Evolutionary conservation across 192 early-diverging fungal species (phyloP), one percentile per base, ranked within the genome.

Genomic region (Physocladia obscura): DNA sequence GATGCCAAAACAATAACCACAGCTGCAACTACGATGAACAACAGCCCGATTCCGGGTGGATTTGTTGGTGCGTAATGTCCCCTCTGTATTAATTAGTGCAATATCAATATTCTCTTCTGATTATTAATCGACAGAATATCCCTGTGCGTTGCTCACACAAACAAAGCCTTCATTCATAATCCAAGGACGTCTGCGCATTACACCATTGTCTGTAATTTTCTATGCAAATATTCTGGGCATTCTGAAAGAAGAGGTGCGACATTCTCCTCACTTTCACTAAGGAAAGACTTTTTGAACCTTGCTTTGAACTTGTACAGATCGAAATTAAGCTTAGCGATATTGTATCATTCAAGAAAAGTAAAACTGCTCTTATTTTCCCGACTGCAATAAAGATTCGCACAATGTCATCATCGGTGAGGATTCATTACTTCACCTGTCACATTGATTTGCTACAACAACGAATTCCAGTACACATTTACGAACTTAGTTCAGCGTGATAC

Each of bases 221-320:
- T 64, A 64, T 38, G 62, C 62, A n/a, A 64, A 64, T 32, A 64
- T 64, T 21, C 49, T 64, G 8, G 48, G 62, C 6, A 64, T 64
- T 32, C 29, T 64, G 47, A 64, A 49, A 30, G 62, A 64, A 31
- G 62, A 64, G 49, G 62, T 64, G 36, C 21, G 15, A 26, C 8
- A 6, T 26, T 13, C 15, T 21, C 1, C 34, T 26, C 13, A 26
- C 34, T 36, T 2, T 1, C 57, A 34, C 6, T 17, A 26, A 54
- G 13, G 24, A 15, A 22, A 15, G 19, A 44, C 5, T 35, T 29
- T 35, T 17, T 35, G 26, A 4, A 35, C 31, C 5, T 13, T 17
- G 11, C 34, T 34, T n/a, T n/a, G n/a, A n/a, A n/a, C n/a, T n/a
- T n/a, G n/a, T 24, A 8, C 62, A 64, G 62, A 48, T 50, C 11